Evolutionary conservation across 148 eudicot species (phyloP).

Genomic region (Chenopodium berlandieri): DNA sequence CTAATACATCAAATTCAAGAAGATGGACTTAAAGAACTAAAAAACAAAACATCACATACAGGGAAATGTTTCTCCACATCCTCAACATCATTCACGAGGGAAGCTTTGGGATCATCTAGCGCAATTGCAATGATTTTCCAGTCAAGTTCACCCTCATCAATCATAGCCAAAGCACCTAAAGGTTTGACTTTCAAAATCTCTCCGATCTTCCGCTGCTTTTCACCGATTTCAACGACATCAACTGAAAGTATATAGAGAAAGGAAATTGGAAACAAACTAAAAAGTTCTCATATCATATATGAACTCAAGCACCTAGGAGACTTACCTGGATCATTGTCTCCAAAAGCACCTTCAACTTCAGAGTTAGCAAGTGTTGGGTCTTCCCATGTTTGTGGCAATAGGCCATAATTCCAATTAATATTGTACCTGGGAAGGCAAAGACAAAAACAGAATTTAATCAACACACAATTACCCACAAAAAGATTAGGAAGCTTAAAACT

Average conservation of each 20-base stretch:
- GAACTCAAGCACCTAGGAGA: neutral
- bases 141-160: conserved; percentile 98
- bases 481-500: neutral
- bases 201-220: conserved; percentile 67
- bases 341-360: conserved; percentile 90
- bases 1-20: neutral
- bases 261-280: neutral
- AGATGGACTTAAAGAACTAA: neutral
- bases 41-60: conserved; percentile 42
- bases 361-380: conserved; percentile 72
- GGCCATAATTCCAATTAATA: conserved; percentile 88
- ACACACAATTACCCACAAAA: neutral
- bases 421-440: conserved; percentile 51
- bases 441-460: conserved; percentile 3
- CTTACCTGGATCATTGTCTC: conserved; percentile 92
- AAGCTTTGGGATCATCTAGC: conserved; percentile 92
- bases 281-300: neutral
- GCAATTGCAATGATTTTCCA: conserved; percentile 97
- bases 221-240: conserved; percentile 98
- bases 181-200: conserved; percentile 89
- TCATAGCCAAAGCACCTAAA: conserved; percentile 92
- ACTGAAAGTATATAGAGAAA: conserved; percentile 42
- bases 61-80: conserved; percentile 99
- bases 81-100: conserved; percentile 88
- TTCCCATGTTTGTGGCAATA: conserved; percentile 97